Conservation (phyloP, 139 green algal genomes). For the Chlamydomonas applanata region DNA sequence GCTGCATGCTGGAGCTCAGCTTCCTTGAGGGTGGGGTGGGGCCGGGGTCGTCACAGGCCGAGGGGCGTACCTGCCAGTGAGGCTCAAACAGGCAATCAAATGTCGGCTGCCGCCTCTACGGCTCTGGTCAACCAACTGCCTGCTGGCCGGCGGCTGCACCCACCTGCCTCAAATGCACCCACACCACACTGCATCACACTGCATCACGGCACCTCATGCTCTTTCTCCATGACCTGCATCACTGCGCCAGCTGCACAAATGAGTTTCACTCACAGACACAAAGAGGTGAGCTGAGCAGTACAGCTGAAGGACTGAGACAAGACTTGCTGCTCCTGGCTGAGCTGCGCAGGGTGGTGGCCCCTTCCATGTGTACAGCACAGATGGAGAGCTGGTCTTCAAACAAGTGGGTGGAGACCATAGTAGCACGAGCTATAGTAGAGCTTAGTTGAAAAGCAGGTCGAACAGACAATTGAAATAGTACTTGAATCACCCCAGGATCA, state of each 20-base stretch:
- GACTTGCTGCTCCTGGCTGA: background rate
- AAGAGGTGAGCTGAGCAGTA: no score
- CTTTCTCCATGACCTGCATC: no score
- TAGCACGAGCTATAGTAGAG: background rate
- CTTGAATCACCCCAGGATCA: background rate
- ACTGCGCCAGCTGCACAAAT: no score
- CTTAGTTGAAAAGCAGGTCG: background rate
- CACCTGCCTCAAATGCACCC: no score
- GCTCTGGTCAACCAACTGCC: no score
- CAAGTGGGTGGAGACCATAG: slow-evolving; percentile 10
- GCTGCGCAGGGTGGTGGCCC: slow-evolving; percentile 35
- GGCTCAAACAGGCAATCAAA: no score
- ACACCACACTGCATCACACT: no score
- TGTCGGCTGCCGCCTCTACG: no score
- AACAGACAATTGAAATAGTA: background rate
- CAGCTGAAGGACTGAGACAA: background rate
- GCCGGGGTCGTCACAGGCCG: background rate
- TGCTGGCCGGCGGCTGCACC: no score
- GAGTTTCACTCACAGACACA: no score
- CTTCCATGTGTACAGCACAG: slow-evolving; percentile 43
- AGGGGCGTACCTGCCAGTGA: no score
- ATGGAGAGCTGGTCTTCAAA: slow-evolving; percentile 47
- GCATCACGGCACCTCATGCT: no score
- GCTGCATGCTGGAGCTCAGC: background rate
- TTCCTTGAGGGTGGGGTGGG: background rate